Evolutionary conservation across 1,284 basidiomycete species (phyloP).

Genomic region (Ceratobasidium sp.): DNA sequence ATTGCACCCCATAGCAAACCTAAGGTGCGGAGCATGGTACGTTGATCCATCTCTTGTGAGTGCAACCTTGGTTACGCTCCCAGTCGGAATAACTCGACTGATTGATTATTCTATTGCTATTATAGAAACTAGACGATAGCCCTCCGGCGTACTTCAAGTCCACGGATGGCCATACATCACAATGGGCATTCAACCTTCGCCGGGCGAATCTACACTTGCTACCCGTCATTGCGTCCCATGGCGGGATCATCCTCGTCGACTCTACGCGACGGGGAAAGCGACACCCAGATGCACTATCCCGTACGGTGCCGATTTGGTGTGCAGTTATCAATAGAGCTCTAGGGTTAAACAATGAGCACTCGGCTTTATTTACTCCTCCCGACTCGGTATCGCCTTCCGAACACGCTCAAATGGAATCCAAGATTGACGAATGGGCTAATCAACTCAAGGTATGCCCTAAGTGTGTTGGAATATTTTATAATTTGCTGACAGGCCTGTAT

Average conservation of each 20-base stretch:
- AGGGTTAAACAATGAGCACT: constrained; percentile 47
- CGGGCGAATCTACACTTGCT: constrained; percentile 87
- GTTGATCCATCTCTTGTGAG: constrained; percentile 71
- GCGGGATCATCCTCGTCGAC: constrained; percentile 85
- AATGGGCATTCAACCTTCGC: constrained; percentile 87
- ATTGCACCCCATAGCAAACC: constrained; percentile 69
- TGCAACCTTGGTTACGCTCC: constrained; percentile 26
- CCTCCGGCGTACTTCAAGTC: constrained; percentile 89
- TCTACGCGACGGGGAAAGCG: constrained; percentile 94
- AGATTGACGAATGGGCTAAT: constrained; percentile 69
- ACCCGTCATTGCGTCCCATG: constrained; percentile 54
- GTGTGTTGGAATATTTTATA: neutral
- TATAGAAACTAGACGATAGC: constrained; percentile 46
- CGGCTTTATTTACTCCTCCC: constrained; percentile 71
- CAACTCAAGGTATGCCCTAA: constrained; percentile 59
- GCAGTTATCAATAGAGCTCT: constrained; percentile 85
- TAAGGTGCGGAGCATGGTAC: constrained; percentile 96
- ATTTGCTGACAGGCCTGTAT: neutral
- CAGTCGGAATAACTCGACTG: neutral
- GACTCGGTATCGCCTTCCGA: constrained; percentile 56
- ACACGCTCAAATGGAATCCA: constrained; percentile 70
- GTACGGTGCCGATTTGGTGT: constrained; percentile 97
- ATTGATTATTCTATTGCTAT: constrained; percentile 48
- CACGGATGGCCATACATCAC: constrained; percentile 89
- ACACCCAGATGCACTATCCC: constrained; percentile 92